phyloP scores from a whole-genome alignment of 441 rosid genomes.

The Adansonia gregorii region DNA sequence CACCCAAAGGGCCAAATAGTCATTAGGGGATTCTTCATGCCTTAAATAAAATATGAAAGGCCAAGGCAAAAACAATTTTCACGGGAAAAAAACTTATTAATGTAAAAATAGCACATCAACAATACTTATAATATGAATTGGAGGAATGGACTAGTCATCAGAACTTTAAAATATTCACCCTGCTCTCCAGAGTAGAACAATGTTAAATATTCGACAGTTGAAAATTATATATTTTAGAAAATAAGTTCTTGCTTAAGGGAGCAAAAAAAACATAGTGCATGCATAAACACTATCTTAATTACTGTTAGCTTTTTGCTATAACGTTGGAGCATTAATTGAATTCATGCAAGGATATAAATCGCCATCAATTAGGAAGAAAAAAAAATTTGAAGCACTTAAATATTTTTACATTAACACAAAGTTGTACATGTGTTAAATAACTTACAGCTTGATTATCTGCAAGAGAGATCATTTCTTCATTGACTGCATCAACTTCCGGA shows the following conservation, averaged over 20 bases:
- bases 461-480: slow-evolving; percentile 43
- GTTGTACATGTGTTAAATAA: slow-evolving; percentile 24
- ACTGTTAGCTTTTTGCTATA: neutral
- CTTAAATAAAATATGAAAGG: neutral
- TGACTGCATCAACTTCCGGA: slow-evolving; percentile 45
- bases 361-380: neutral
- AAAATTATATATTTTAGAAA: slow-evolving; percentile 1
- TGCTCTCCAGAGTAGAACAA: neutral
- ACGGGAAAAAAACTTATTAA: neutral
- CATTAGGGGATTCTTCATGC: neutral
- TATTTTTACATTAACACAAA: neutral
- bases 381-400: neutral
- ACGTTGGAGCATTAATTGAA: neutral
- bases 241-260: neutral
- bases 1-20: slow-evolving; percentile 35
- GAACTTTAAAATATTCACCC: neutral
- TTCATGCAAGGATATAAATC: neutral
- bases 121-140: neutral
- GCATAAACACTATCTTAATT: neutral
- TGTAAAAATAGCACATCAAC: slow-evolving; percentile 4
- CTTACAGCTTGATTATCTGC: slow-evolving; percentile 57
- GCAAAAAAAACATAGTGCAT: neutral
- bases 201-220: neutral
- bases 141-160: neutral
- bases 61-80: neutral